Conservation (phyloP, 352 stramenopile genomes). For the Hyphochytrium catenoides region DNA sequence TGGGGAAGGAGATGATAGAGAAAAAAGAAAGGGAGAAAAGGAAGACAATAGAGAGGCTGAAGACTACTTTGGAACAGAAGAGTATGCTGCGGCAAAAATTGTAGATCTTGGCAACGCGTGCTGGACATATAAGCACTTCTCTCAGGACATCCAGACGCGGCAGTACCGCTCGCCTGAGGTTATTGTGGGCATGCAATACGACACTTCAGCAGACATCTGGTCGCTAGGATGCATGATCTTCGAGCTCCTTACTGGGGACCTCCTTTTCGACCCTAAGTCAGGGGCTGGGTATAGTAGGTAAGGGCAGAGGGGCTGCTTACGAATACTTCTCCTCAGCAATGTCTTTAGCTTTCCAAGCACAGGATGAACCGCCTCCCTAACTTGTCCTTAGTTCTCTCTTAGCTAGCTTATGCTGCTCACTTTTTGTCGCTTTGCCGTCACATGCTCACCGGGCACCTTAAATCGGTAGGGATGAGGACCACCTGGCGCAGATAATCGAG, state of each 20-base stretch:
- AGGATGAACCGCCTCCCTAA: too few species aligned
- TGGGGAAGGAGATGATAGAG: neutral
- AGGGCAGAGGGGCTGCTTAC: too few species aligned
- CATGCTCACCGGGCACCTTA: too few species aligned
- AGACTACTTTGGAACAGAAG: conserved; percentile 4
- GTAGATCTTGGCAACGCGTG: conserved; percentile 99
- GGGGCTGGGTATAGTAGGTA: conserved; percentile 32
- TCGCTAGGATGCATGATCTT: conserved; percentile 96
- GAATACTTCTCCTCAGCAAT: too few species aligned
- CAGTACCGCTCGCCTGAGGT: conserved; percentile 98
- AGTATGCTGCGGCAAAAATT: conserved; percentile 33
- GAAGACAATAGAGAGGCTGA: conserved; percentile 12
- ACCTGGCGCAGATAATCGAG: conserved; percentile 97
- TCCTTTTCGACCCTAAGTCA: conserved; percentile 94
- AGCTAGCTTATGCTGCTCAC: neutral
- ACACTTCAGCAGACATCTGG: conserved; percentile 98
- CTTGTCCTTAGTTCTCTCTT: too few species aligned
- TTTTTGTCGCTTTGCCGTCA: neutral
- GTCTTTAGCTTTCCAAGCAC: too few species aligned
- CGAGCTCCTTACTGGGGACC: conserved; percentile 95
- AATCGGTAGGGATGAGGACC: too few species aligned
- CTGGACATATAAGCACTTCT: conserved; percentile 97
- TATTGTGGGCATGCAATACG: conserved; percentile 85
- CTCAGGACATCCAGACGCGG: conserved; percentile 98
- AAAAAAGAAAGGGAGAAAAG: conserved; percentile 7